These are phyloP conservation scores for Albizia julibrissin DNA, from an alignment of 306 rosid genomes.

Conservation along the genomic window DNA sequence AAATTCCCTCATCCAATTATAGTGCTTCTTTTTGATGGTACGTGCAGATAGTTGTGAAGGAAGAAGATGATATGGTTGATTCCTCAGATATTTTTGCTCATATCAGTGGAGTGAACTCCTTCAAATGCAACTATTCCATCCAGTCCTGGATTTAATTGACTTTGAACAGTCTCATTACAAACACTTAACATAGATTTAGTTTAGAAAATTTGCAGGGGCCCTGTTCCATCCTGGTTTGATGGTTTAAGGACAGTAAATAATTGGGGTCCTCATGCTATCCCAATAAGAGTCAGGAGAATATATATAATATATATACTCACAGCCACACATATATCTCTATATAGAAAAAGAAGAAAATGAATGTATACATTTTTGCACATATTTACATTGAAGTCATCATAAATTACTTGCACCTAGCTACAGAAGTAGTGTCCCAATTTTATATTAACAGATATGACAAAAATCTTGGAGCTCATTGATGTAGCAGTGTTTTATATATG, in stretches of 20 bases:
- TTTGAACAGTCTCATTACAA: constrained; percentile 15
- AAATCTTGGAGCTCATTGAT: constrained; percentile 29
- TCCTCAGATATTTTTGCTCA: constrained; percentile 95
- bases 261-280: constrained; percentile 54
- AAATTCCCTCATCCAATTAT: constrained; percentile 31
- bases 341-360: constrained; percentile 6
- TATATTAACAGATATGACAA: constrained; percentile 8
- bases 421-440: constrained; percentile 33
- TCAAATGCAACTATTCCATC: constrained; percentile 86
- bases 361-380: constrained; percentile 56
- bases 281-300: constrained; percentile 51
- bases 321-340: background rate
- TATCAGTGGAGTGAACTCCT: constrained; percentile 99
- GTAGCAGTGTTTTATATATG: constrained; percentile 17
- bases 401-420: constrained; percentile 28
- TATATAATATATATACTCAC: constrained; percentile 5
- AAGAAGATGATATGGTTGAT: constrained; percentile 92
- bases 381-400: constrained; percentile 14
- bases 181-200: constrained; percentile 28
- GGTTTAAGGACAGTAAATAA: constrained; percentile 54
- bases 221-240: constrained; percentile 50
- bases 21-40: constrained; percentile 30
- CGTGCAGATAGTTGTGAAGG: constrained; percentile 84
- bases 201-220: constrained; percentile 67
- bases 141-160: constrained; percentile 80